Base-by-base conservation (phyloP, 768 basidiomycete species). In the Termitomyces sp. region DNA sequence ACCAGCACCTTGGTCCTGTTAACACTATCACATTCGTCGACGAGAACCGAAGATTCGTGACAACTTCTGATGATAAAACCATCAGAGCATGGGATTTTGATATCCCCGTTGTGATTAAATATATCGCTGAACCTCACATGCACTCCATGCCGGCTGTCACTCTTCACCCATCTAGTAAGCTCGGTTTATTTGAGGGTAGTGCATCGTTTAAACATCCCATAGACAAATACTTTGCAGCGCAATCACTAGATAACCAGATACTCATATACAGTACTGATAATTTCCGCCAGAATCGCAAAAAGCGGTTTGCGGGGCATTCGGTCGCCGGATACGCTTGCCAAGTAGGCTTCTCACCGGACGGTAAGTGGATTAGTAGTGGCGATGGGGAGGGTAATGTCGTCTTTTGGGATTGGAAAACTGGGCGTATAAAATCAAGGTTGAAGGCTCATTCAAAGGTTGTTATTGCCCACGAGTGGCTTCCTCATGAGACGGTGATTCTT, bases 391-490 rank as follows among this genome's bases (percentile, higher is more conserved):
- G 97, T 9, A 94, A 97, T 70, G 80, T 99, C 44, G 90, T 98
- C 3, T 96, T 98, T 72, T 99, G 97, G 97, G 97, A 98, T 71
- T 99, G 93, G 92, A 98, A 97, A 75, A 95, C 88, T n/a, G 92
- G 94, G 1, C 85, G 92, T 61, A 94, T 98, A 71, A 92, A 95
- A 75, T 93, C 90, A 56, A 79, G 92, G 40, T 72, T 98, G 56
- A 85, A 86, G 62, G 93, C 92, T 3, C 97, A 98, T 71, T 85
- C 82, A 13, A 94, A 98, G 74, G 96, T 97, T n/a, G 92, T 98
- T 53, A 98, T 99, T 65, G 84, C 93, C 22, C 97, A 99, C 67
- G 92, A 92, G 68, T 99, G 97, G 97, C 74, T 99, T 58, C 97
- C 96, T 53, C 95, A 99, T 69, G 97, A 99, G 70, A 86, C 90